Percentiles rank a stretch among this genome's conserved stretches.
These are phyloP conservation scores for Huntiella abstrusa DNA, from an alignment of 2,329 filamentous ascomycete species.

Conservation along the genomic window DNA sequence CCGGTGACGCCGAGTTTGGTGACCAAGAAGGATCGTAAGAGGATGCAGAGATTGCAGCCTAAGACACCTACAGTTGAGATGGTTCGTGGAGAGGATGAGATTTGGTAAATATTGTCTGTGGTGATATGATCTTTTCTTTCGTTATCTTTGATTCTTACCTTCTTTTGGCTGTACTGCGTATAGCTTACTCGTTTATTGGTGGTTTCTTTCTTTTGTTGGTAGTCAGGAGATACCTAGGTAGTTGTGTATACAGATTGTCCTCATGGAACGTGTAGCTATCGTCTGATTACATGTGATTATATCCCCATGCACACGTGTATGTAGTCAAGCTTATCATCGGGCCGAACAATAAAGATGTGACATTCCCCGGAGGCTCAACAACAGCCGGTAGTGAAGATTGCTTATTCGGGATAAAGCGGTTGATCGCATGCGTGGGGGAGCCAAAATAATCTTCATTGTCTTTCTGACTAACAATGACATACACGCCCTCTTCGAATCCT, in stretches of 20 bases:
- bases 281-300: not conserved
- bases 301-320: too few relatives aligned
- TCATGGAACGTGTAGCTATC: not conserved
- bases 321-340: too few relatives aligned
- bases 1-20: conserved; percentile 61
- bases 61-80: conserved; percentile 44
- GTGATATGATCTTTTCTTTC: not conserved
- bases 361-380: too few relatives aligned
- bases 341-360: too few relatives aligned
- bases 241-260: not conserved
- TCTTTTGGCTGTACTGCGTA: not conserved
- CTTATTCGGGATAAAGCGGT: too few relatives aligned
- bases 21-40: conserved; percentile 50
- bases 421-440: too few relatives aligned
- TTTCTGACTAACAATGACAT: too few relatives aligned
- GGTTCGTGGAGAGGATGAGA: conserved; percentile 41
- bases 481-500: too few relatives aligned
- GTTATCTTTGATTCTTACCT: not conserved
- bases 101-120: conserved; percentile 33
- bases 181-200: not conserved
- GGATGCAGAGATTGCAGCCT: conserved; percentile 43
- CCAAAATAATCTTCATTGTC: too few relatives aligned
- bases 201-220: conserved; percentile 2
- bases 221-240: not conserved
- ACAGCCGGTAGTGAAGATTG: too few relatives aligned